Percentiles rank a stretch among this genome's conserved stretches.
phyloP scores from a whole-genome alignment of 495 filamentous ascomycete genomes.

The Neurospora sp. region DNA sequence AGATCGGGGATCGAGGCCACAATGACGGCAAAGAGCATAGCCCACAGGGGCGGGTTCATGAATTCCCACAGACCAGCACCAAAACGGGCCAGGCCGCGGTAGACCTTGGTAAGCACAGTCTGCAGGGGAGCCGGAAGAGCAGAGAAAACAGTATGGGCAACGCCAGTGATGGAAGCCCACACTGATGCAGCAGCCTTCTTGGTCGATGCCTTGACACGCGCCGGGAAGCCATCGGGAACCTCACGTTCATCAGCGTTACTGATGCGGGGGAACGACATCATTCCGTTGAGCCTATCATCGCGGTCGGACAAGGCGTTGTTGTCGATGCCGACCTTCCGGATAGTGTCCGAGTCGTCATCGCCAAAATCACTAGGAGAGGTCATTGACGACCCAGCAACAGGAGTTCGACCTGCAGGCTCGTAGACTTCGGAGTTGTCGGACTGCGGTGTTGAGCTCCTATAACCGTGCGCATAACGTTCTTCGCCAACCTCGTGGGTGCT shows the following conservation, averaged over 20 bases:
- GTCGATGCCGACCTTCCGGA: constrained; percentile 7
- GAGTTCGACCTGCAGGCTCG: constrained; percentile 39
- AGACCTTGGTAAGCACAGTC: constrained; percentile 35
- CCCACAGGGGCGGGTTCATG: constrained; percentile 98
- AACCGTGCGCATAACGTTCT: constrained; percentile 1
- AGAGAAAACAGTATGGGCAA: constrained; percentile 16
- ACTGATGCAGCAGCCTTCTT: constrained; percentile 9
- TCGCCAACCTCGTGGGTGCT: constrained; percentile 20
- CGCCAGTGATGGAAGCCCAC: constrained; percentile 30
- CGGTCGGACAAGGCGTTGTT: constrained; percentile 5
- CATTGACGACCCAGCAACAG: constrained; percentile 28
- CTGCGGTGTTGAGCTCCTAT: constrained; percentile 13
- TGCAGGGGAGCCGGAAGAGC: constrained; percentile 52
- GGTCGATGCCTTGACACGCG: constrained; percentile 14
- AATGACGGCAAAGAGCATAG: constrained; percentile 81
- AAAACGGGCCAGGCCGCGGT: constrained; percentile 40
- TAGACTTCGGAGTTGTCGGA: constrained; percentile 32
- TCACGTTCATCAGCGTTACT: constrained; percentile 23
- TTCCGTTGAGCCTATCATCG: constrained; percentile 21
- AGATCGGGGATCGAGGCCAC: constrained; percentile 83
- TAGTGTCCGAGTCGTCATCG: constrained; percentile 24
- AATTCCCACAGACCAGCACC: constrained; percentile 68
- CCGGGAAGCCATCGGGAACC: constrained; percentile 21
- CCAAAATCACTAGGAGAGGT: constrained; percentile 34
- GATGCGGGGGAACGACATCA: constrained; percentile 37